These are phyloP conservation scores for Fusarium falciforme DNA, from an alignment of 2,329 filamentous ascomycete species.

Conservation along the genomic window DNA sequence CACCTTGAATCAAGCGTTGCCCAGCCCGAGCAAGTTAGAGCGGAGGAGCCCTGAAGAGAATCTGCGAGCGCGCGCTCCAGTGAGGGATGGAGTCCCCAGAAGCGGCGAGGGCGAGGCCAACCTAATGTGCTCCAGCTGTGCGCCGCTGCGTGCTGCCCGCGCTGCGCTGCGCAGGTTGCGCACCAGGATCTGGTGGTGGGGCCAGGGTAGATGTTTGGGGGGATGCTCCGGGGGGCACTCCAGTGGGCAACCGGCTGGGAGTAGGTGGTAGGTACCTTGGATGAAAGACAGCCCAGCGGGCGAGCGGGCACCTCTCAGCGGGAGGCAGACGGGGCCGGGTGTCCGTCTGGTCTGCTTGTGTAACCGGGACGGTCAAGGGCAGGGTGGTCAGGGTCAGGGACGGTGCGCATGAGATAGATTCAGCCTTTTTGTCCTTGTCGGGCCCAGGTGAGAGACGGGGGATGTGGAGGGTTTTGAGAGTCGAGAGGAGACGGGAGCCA, in stretches of 20 bases:
- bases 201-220: conserved; percentile 27
- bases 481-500: not conserved
- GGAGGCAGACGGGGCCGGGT: conserved; percentile 2
- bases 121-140: conserved; percentile 4
- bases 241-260: conserved; percentile 22
- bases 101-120: conserved; percentile 31
- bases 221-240: conserved; percentile 26
- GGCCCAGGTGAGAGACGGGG: conserved; percentile 1
- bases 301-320: conserved; percentile 19
- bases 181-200: conserved; percentile 30
- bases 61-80: conserved; percentile 10
- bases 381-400: not conserved
- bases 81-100: conserved; percentile 19
- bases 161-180: not conserved
- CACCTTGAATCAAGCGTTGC: conserved; percentile 6
- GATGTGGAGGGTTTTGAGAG: conserved; percentile 25
- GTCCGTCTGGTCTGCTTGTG: not conserved
- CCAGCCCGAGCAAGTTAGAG: conserved; percentile 4
- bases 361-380: not conserved
- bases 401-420: not conserved
- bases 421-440: not conserved
- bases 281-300: conserved; percentile 10
- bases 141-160: not conserved
- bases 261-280: not conserved
- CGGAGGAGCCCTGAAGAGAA: conserved; percentile 28